Conservation (phyloP, 306 rosid species). For the Lablab purpureus region DNA sequence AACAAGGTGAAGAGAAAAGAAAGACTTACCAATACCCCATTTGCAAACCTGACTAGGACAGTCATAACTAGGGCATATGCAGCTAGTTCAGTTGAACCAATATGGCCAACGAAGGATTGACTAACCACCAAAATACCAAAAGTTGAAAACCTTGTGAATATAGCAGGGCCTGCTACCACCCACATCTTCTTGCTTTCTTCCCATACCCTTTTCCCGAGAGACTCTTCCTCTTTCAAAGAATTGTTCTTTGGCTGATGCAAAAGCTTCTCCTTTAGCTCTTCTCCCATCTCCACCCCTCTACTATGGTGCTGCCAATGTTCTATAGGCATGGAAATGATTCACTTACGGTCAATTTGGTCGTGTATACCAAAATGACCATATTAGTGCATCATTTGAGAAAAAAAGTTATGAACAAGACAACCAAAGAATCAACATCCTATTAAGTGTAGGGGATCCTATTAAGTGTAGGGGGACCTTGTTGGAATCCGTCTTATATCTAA, state of each 20-base stretch:
- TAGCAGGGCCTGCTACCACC: slow-evolving; percentile 70
- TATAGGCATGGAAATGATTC: background rate
- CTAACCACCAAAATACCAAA: slow-evolving; percentile 55
- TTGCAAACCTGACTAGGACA: slow-evolving; percentile 60
- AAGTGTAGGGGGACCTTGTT: no score
- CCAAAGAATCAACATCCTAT: background rate
- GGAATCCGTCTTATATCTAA: no score
- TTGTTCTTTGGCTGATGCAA: slow-evolving; percentile 34
- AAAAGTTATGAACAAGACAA: background rate
- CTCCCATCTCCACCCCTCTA: slow-evolving; percentile 38
- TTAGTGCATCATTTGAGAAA: background rate
- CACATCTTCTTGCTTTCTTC: slow-evolving; percentile 62
- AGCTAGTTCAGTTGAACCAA: slow-evolving; percentile 64
- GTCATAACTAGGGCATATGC: slow-evolving; percentile 63
- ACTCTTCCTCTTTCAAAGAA: slow-evolving; percentile 38
- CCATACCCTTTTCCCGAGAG: slow-evolving; percentile 55
- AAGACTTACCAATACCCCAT: slow-evolving; percentile 61
- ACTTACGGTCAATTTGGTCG: no score
- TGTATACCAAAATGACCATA: no score
- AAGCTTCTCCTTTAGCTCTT: slow-evolving; percentile 44
- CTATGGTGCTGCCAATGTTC: slow-evolving; percentile 26
- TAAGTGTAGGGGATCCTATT: no score
- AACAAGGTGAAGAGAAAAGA: background rate
- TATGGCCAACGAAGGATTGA: slow-evolving; percentile 63
- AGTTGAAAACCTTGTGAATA: slow-evolving; percentile 58